Evolutionary conservation across 2,329 filamentous ascomycete species (phyloP).

Genomic region (Biscogniauxia marginata): DNA sequence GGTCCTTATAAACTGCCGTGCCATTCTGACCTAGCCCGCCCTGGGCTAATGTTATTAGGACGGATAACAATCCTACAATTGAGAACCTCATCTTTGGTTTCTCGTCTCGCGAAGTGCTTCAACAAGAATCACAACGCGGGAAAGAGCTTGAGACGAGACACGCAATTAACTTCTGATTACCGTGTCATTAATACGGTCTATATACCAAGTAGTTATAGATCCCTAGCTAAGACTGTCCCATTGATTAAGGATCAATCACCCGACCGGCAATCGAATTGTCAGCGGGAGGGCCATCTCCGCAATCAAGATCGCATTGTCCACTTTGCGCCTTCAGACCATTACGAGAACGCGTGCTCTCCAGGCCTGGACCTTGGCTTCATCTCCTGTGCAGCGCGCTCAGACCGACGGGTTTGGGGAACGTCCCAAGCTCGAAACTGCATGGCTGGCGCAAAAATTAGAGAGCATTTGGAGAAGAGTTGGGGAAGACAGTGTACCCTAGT

Average conservation of each 20-base stretch:
- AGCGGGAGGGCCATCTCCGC: slow-evolving; percentile 16
- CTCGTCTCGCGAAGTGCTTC: not conserved
- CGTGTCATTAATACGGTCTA: not conserved
- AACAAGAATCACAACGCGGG: slow-evolving; percentile 1
- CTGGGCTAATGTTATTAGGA: slow-evolving; percentile 16
- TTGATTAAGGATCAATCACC: slow-evolving; percentile 2
- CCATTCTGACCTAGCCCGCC: slow-evolving; percentile 15
- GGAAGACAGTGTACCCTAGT: slow-evolving; percentile 12
- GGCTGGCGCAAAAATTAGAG: slow-evolving; percentile 7
- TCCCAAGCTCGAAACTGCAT: not conserved
- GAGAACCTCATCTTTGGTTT: slow-evolving; percentile 22
- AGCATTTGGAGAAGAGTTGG: slow-evolving; percentile 11
- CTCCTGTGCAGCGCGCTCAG: slow-evolving; percentile 1
- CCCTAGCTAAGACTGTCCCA: slow-evolving; percentile 6
- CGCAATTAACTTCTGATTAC: not conserved
- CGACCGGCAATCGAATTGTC: slow-evolving; percentile 1
- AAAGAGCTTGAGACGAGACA: not conserved
- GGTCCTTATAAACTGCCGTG: slow-evolving; percentile 59
- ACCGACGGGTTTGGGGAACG: slow-evolving; percentile 3
- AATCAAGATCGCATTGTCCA: not conserved
- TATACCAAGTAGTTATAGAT: not conserved
- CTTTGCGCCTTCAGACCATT: not conserved
- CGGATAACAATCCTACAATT: slow-evolving; percentile 12
- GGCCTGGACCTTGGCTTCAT: not conserved
- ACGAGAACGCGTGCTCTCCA: not conserved